Percentiles rank a stretch among this genome's conserved stretches.
Conservation (phyloP, 2,329 filamentous ascomycete species). For the Alternaria consortialis region DNA sequence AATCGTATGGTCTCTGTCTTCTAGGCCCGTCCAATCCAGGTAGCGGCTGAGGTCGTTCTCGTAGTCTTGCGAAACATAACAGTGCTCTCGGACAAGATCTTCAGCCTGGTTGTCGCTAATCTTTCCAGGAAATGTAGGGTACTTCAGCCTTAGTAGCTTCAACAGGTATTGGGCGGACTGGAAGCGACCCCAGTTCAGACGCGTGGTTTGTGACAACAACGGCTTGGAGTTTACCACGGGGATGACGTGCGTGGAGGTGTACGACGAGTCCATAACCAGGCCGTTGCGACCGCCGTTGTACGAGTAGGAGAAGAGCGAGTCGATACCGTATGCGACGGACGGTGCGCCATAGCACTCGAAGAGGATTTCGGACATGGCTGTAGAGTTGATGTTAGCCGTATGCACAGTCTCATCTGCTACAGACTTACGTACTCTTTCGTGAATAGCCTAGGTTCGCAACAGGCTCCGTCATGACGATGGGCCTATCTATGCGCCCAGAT, state of each 20-base stretch:
- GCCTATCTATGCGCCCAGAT: conserved; percentile 79
- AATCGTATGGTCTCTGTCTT: conserved; percentile 86
- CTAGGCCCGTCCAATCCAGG: conserved; percentile 90
- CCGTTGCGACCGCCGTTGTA: conserved; percentile 90
- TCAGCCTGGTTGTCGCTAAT: conserved; percentile 88
- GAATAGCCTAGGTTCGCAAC: conserved; percentile 91
- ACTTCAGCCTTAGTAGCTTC: conserved; percentile 89
- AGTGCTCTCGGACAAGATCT: conserved; percentile 85
- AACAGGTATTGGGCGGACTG: conserved; percentile 90
- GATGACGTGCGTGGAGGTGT: conserved; percentile 94
- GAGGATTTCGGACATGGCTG: conserved; percentile 95
- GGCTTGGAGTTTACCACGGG: conserved; percentile 89
- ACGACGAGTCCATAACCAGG: conserved; percentile 88
- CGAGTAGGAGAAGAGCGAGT: conserved; percentile 93
- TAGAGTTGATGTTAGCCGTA: conserved; percentile 34
- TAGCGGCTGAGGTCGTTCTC: conserved; percentile 78
- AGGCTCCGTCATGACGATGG: conserved; percentile 94
- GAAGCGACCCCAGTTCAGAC: conserved; percentile 93
- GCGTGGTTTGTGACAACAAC: conserved; percentile 82
- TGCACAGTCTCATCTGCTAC: background rate
- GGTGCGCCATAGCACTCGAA: conserved; percentile 96
- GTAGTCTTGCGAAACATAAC: conserved; percentile 87
- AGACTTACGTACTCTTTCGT: conserved; percentile 73
- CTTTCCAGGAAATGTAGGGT: conserved; percentile 86
- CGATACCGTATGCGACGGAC: conserved; percentile 91